A percentile compares a stretch with the other conserved stretches of the same genome.
Evolutionary conservation across 371 early-diverging fungal genomes (phyloP).

Genomic region (Blakeslea trispora): DNA sequence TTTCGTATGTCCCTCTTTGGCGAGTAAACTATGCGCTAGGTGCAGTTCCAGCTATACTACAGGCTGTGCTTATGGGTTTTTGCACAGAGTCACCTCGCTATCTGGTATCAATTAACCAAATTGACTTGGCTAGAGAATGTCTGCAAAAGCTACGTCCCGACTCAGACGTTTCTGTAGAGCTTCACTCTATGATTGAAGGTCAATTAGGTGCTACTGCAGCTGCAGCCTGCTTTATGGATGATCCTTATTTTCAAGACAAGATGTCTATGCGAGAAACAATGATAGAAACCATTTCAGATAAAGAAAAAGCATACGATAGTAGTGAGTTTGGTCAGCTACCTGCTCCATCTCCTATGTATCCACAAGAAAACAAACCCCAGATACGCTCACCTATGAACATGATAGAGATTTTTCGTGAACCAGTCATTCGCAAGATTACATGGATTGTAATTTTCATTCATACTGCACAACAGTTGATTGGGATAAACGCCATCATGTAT

Average conservation of each 20-base stretch:
- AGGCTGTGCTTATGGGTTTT: slow-evolving; percentile 62
- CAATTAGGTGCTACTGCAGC: slow-evolving; percentile 1
- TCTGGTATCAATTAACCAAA: slow-evolving; percentile 54
- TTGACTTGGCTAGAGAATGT: slow-evolving; percentile 53
- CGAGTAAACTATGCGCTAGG: slow-evolving; percentile 61
- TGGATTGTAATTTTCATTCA: slow-evolving; percentile 46
- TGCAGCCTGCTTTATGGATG: slow-evolving; percentile 26
- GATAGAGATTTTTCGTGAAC: slow-evolving; percentile 37
- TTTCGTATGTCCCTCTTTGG: slow-evolving; percentile 65
- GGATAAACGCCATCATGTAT: slow-evolving; percentile 80
- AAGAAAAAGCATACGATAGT: not conserved
- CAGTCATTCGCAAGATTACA: slow-evolving; percentile 54
- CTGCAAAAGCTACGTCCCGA: slow-evolving; percentile 56
- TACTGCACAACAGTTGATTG: slow-evolving; percentile 74
- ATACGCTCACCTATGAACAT: slow-evolving; percentile 22
- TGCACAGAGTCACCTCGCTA: slow-evolving; percentile 82
- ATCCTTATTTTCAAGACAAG: not conserved
- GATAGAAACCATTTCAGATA: slow-evolving; percentile 23
- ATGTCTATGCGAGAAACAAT: slow-evolving; percentile 40
- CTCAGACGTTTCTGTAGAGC: slow-evolving; percentile 52
- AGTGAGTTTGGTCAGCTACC: not conserved
- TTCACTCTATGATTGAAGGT: slow-evolving; percentile 49
- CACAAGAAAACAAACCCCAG: not conserved
- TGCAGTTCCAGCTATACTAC: slow-evolving; percentile 66
- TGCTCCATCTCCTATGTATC: not conserved